Evolutionary conservation across 768 basidiomycete species (phyloP).

Genomic region (Collybiopsis confluens): DNA sequence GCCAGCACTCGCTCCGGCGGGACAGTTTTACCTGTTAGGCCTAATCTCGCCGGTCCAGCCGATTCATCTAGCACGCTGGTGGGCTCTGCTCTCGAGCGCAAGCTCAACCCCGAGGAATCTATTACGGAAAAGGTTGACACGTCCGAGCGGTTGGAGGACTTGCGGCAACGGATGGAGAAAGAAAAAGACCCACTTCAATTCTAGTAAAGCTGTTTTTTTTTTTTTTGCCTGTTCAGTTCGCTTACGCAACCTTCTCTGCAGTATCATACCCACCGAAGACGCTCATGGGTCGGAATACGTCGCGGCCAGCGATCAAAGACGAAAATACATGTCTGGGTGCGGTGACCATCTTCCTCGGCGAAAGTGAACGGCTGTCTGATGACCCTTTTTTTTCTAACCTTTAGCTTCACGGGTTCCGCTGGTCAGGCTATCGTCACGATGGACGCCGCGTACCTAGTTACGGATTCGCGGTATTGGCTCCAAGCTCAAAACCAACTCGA

Average conservation of each 20-base stretch:
- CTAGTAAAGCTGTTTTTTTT: conserved; percentile 44
- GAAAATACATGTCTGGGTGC: conserved; percentile 75
- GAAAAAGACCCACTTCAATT: conserved; percentile 56
- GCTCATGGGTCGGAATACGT: conserved; percentile 84
- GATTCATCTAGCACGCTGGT: conserved; percentile 72
- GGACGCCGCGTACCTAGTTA: conserved; percentile 65
- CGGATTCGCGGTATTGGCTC: conserved; percentile 80
- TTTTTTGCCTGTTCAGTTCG: background rate
- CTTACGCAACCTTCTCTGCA: conserved; percentile 24
- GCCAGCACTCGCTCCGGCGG: conserved; percentile 12
- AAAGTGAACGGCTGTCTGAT: background rate
- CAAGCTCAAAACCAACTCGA: conserved; percentile 72
- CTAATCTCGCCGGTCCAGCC: conserved; percentile 40
- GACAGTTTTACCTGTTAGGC: conserved; percentile 22
- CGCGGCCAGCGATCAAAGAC: conserved; percentile 66
- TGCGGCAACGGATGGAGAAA: conserved; percentile 64
- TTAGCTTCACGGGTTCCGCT: conserved; percentile 64
- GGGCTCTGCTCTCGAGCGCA: conserved; percentile 69
- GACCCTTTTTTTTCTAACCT: conserved; percentile 31
- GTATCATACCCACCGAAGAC: conserved; percentile 74
- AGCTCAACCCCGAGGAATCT: conserved; percentile 59
- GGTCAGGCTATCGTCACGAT: conserved; percentile 69
- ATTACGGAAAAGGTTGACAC: conserved; percentile 55
- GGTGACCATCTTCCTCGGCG: conserved; percentile 18
- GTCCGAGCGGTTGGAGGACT: conserved; percentile 49